Evolutionary conservation across 2,329 filamentous ascomycete species (phyloP).

Genomic region (Neonectria coccinea): DNA sequence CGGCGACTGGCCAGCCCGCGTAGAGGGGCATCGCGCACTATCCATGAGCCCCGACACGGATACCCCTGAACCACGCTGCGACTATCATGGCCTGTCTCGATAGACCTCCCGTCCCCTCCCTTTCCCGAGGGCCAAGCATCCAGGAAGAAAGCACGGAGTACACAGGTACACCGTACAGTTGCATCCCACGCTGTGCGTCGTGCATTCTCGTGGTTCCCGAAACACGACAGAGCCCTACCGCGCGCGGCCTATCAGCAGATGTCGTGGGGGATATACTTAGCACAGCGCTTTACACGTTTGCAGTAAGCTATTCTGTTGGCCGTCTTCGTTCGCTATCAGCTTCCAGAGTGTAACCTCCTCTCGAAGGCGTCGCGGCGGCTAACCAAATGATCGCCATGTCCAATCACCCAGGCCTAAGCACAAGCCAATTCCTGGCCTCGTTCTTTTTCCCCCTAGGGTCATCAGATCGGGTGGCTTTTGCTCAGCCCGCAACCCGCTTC

Average conservation of each 20-base stretch:
- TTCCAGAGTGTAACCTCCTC: slow-evolving; percentile 17
- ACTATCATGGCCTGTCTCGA: slow-evolving; percentile 24
- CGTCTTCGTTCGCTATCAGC: slow-evolving; percentile 4
- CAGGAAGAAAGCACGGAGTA: not conserved
- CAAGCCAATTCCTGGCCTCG: slow-evolving; percentile 16
- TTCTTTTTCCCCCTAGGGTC: slow-evolving; percentile 2
- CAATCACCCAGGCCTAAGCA: slow-evolving; percentile 17
- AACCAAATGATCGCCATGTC: not conserved
- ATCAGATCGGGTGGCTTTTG: slow-evolving; percentile 17
- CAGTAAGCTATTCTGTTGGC: slow-evolving; percentile 9
- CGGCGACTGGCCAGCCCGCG: not conserved
- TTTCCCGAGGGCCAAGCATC: slow-evolving; percentile 2
- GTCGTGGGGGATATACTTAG: slow-evolving; percentile 2
- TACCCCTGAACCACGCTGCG: slow-evolving; percentile 28
- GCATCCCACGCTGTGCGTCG: not conserved
- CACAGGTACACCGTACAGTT: not conserved
- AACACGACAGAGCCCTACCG: slow-evolving; percentile 17
- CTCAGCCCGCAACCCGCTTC: slow-evolving; percentile 11
- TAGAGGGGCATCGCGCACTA: slow-evolving; percentile 1
- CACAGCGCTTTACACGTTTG: not conserved
- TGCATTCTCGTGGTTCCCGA: slow-evolving; percentile 13
- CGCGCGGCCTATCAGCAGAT: slow-evolving; percentile 15
- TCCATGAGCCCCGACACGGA: slow-evolving; percentile 21
- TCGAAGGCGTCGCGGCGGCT: slow-evolving; percentile 14
- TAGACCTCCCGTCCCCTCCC: slow-evolving; percentile 17